These are phyloP conservation scores for Pyrenophora teres DNA, from an alignment of 2,329 filamentous ascomycete species.

Conservation along the genomic window DNA sequence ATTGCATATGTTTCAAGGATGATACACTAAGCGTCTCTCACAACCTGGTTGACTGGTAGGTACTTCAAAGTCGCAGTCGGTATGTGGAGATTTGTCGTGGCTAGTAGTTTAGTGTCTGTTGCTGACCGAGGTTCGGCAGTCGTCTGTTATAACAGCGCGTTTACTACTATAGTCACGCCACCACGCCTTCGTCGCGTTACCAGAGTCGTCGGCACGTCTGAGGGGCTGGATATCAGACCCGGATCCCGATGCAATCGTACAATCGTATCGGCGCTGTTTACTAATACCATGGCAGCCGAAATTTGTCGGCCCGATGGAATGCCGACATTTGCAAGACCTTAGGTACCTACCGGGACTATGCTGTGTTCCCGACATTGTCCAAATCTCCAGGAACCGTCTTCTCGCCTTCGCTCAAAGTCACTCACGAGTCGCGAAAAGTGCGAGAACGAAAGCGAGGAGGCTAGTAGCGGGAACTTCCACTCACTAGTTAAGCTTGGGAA, in stretches of 20 bases:
- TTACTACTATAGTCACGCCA: constrained; percentile 21
- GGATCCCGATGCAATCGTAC: background rate
- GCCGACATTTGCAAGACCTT: constrained; percentile 1
- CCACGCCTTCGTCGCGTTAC: background rate
- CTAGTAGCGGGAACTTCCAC: background rate
- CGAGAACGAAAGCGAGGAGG: background rate
- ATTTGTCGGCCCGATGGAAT: background rate
- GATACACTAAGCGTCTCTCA: background rate
- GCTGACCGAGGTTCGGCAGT: constrained; percentile 5
- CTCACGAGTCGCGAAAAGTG: background rate
- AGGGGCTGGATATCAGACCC: background rate
- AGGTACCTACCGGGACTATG: background rate
- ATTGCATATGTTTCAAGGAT: constrained; percentile 24
- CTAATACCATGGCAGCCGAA: background rate
- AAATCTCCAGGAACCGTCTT: background rate
- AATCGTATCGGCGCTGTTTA: constrained; percentile 5
- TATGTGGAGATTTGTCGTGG: constrained; percentile 20
- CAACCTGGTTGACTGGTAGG: background rate
- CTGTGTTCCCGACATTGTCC: background rate
- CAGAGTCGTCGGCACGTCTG: constrained; percentile 1
- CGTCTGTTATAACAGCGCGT: constrained; percentile 19
- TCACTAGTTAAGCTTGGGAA: background rate
- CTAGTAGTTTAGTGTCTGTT: constrained; percentile 16
- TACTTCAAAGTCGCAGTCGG: constrained; percentile 4
- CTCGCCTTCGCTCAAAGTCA: background rate